phyloP scores from a whole-genome alignment of 1,284 basidiomycete species.

The Phylloporus gajari region DNA sequence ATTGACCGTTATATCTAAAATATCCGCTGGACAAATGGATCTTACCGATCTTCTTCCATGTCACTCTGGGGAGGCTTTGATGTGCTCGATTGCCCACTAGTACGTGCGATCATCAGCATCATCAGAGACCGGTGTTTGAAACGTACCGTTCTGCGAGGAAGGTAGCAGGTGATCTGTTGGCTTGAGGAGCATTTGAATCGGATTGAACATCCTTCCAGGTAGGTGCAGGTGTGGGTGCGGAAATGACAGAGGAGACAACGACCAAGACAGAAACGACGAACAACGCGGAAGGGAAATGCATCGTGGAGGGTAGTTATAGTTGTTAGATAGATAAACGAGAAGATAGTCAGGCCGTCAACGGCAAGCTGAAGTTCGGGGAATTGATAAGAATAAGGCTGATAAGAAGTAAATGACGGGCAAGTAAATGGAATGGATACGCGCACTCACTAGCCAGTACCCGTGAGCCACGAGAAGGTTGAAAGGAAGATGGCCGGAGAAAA shows the following conservation, averaged over 20 bases:
- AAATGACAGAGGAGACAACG: background rate
- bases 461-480: no score
- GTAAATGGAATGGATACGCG: background rate
- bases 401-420: background rate
- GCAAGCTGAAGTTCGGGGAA: background rate
- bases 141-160: slow-evolving; percentile 8
- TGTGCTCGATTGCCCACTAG: background rate
- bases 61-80: no score
- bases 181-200: no score
- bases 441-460: no score
- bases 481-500: background rate
- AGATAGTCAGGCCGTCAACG: background rate
- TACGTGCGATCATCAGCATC: background rate
- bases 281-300: background rate
- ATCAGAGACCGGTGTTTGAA: background rate
- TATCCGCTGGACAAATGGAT: background rate
- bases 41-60: background rate
- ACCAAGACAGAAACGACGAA: background rate
- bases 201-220: background rate
- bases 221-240: background rate
- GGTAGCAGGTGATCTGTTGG: background rate
- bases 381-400: background rate
- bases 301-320: background rate
- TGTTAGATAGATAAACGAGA: background rate
- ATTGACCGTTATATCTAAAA: background rate